phyloP scores from a whole-genome alignment of 2,329 filamentous ascomycete species.

The Nannizziopsis arthrosporioides region DNA sequence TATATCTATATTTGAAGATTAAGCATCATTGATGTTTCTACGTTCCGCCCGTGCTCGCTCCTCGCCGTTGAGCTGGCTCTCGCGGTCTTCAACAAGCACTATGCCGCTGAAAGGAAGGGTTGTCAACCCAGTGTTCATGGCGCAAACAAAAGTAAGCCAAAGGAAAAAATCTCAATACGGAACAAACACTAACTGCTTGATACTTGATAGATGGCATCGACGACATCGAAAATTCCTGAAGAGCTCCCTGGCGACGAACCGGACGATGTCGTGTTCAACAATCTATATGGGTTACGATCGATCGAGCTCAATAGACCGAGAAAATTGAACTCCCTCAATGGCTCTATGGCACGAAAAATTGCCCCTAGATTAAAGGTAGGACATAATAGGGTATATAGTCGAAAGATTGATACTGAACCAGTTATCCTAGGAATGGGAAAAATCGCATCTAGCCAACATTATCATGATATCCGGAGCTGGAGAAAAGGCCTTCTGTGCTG shows the following conservation, averaged over 20 bases:
- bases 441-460: slow-evolving; percentile 87
- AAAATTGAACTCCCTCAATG: slow-evolving; percentile 86
- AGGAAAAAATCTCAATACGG: no score
- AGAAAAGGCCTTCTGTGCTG: slow-evolving; percentile 75
- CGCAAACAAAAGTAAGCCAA: slow-evolving; percentile 41
- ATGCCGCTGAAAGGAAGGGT: slow-evolving; percentile 80
- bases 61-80: slow-evolving; percentile 38
- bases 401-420: neutral
- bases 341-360: slow-evolving; percentile 92
- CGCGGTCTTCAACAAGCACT: slow-evolving; percentile 31
- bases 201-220: slow-evolving; percentile 33
- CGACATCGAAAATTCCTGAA: slow-evolving; percentile 30
- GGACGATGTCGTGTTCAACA: slow-evolving; percentile 88
- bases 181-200: neutral
- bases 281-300: slow-evolving; percentile 75
- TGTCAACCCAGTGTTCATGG: slow-evolving; percentile 46
- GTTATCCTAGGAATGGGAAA: slow-evolving; percentile 62
- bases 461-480: slow-evolving; percentile 86
- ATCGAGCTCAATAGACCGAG: slow-evolving; percentile 87
- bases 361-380: slow-evolving; percentile 60
- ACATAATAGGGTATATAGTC: neutral
- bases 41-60: slow-evolving; percentile 30
- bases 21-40: slow-evolving; percentile 32
- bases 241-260: slow-evolving; percentile 58
- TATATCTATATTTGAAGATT: neutral